Evolutionary conservation across 2,329 filamentous ascomycete genomes (phyloP).

Genomic region (Exophiala mesophila): DNA sequence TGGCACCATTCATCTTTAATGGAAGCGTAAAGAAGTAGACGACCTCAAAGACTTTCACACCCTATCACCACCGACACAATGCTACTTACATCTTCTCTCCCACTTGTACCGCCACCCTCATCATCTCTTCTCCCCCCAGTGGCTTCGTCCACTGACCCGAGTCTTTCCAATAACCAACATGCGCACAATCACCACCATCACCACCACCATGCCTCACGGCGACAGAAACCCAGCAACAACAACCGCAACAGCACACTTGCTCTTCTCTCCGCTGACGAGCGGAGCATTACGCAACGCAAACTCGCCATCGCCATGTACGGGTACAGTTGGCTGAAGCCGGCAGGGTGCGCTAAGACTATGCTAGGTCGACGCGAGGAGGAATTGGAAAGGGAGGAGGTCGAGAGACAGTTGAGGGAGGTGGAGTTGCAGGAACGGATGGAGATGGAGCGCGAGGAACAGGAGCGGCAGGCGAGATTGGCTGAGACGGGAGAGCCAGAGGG

Average conservation of each 20-base stretch:
- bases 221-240: conserved; percentile 11
- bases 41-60: too few relatives aligned
- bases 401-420: conserved; percentile 71
- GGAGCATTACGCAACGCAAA: conserved; percentile 69
- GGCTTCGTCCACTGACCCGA: background rate
- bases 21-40: too few relatives aligned
- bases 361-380: conserved; percentile 87
- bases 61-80: conserved; percentile 7
- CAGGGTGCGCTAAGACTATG: conserved; percentile 81
- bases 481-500: conserved; percentile 31
- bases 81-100: conserved; percentile 16
- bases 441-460: conserved; percentile 31
- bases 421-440: conserved; percentile 54
- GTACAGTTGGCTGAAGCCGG: conserved; percentile 82
- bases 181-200: conserved; percentile 12
- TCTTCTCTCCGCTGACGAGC: conserved; percentile 70
- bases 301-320: conserved; percentile 82
- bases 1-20: too few relatives aligned
- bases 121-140: conserved; percentile 19
- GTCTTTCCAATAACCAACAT: background rate
- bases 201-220: conserved; percentile 17
- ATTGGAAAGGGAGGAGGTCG: conserved; percentile 77
- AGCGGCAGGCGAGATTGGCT: conserved; percentile 38
- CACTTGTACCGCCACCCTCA: conserved; percentile 18
- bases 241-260: conserved; percentile 54